A percentile compares a stretch with the other conserved stretches of the same genome.
phyloP scores from a whole-genome alignment of 495 filamentous ascomycete genomes.

The Podospora tetraspora region DNA sequence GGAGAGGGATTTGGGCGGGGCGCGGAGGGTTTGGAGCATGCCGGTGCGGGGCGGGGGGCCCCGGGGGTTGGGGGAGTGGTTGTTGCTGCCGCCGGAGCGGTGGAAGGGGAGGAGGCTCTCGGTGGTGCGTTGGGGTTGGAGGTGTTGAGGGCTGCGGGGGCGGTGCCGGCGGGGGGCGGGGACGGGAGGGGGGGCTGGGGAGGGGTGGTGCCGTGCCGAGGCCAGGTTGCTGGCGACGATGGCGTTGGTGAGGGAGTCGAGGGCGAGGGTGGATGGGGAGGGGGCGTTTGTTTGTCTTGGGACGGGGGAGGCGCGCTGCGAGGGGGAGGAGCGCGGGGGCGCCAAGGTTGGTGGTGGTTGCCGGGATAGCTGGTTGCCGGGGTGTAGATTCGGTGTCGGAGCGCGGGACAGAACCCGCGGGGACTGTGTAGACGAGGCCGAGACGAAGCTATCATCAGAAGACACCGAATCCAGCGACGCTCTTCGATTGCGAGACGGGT shows the following conservation, averaged over 20 bases:
- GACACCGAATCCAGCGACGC: slow-evolving; percentile 27
- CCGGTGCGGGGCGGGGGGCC: slow-evolving; percentile 29
- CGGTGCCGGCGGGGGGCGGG: slow-evolving; percentile 26
- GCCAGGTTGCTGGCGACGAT: slow-evolving; percentile 83
- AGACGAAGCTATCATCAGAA: slow-evolving; percentile 44
- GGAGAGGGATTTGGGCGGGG: slow-evolving; percentile 48
- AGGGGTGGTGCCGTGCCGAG: slow-evolving; percentile 47
- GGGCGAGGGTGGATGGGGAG: slow-evolving; percentile 25
- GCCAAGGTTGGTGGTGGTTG: slow-evolving; percentile 7
- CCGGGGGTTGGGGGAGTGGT: slow-evolving; percentile 44
- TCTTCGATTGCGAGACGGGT: slow-evolving; percentile 6
- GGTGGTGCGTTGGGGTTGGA: slow-evolving; percentile 43
- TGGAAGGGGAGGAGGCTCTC: slow-evolving; percentile 21
- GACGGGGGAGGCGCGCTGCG: not conserved
- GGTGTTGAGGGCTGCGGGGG: slow-evolving; percentile 41
- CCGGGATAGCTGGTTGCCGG: slow-evolving; percentile 14
- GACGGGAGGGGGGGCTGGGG: slow-evolving; percentile 27
- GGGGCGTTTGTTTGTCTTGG: not conserved
- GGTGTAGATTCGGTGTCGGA: slow-evolving; percentile 1
- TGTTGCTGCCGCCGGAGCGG: slow-evolving; percentile 49
- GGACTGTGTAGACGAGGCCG: slow-evolving; percentile 40
- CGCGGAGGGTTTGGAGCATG: slow-evolving; percentile 71
- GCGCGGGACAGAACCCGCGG: slow-evolving; percentile 26
- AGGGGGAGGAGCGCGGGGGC: not conserved
- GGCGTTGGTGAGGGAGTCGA: slow-evolving; percentile 57